phyloP scores from a whole-genome alignment of 768 basidiomycete species.

The Trametes punicea region DNA sequence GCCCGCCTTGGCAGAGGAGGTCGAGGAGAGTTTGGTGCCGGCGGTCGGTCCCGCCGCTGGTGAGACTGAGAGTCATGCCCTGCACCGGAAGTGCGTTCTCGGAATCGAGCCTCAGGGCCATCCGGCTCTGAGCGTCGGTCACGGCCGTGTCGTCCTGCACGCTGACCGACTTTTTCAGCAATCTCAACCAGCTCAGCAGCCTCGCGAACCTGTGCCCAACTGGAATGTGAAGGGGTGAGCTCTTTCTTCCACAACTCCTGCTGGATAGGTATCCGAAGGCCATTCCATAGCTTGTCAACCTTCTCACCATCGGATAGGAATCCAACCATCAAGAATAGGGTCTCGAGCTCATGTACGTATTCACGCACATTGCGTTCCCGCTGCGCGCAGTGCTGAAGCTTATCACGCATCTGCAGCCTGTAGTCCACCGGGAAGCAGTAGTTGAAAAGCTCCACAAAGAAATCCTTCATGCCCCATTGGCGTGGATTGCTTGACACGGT shows the following conservation, averaged over 20 bases:
- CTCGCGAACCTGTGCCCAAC: constrained; percentile 26
- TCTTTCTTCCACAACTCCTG: constrained; percentile 29
- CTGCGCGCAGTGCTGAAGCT: constrained; percentile 27
- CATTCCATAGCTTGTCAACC: constrained; percentile 36
- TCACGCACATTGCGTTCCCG: constrained; percentile 28
- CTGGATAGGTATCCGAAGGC: constrained; percentile 28
- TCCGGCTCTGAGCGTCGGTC: too few relatives aligned
- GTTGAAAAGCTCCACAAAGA: constrained; percentile 22
- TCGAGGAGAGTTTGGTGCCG: too few relatives aligned
- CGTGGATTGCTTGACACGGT: constrained; percentile 15
- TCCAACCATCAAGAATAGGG: constrained; percentile 34
- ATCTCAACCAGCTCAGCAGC: constrained; percentile 35
- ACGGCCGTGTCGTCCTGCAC: too few relatives aligned
- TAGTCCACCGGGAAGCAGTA: constrained; percentile 27
- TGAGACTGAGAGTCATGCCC: not conserved
- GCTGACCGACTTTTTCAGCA: constrained; percentile 8
- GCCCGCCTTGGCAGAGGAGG: too few relatives aligned
- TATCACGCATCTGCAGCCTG: constrained; percentile 25
- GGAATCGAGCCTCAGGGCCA: too few relatives aligned
- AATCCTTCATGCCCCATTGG: constrained; percentile 17
- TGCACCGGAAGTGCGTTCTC: not conserved
- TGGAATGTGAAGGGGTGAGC: constrained; percentile 27
- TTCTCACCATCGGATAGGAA: constrained; percentile 26
- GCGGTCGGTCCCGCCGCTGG: too few relatives aligned
- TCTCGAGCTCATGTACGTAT: constrained; percentile 35